Conservation (phyloP, 1,284 basidiomycete species). For the Ustilago crameri region DNA sequence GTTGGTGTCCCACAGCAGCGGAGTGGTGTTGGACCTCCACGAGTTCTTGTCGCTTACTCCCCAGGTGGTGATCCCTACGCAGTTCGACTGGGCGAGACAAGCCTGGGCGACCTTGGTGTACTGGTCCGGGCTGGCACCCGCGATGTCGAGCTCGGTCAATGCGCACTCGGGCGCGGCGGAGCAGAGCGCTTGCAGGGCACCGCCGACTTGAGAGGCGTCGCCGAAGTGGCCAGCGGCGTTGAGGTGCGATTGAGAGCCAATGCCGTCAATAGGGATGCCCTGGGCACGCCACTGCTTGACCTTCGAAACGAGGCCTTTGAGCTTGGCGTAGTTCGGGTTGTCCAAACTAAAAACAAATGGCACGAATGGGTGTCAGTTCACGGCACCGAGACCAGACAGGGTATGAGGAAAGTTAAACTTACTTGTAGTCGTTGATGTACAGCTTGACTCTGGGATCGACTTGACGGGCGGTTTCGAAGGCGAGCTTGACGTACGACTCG, state of each 20-base stretch:
- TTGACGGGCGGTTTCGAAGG: slow-evolving; percentile 16
- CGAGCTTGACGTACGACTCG: slow-evolving; percentile 24
- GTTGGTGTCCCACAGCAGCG: slow-evolving; percentile 18
- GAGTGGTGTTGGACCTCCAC: slow-evolving; percentile 12
- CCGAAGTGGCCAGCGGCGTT: slow-evolving; percentile 11
- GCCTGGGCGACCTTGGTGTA: slow-evolving; percentile 18
- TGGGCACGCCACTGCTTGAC: slow-evolving; percentile 27
- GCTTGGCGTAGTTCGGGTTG: slow-evolving; percentile 18
- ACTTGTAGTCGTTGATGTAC: slow-evolving; percentile 39
- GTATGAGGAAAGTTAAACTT: no score
- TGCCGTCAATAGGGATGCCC: slow-evolving; percentile 28
- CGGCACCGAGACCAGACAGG: no score
- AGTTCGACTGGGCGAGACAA: slow-evolving; percentile 15
- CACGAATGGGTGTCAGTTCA: no score
- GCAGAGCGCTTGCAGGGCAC: slow-evolving; percentile 15
- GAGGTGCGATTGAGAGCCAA: slow-evolving; percentile 30
- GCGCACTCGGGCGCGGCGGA: slow-evolving; percentile 18
- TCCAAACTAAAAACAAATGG: not conserved
- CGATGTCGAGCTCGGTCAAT: slow-evolving; percentile 30
- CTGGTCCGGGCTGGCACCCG: not conserved
- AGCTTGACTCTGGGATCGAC: slow-evolving; percentile 24
- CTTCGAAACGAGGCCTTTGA: slow-evolving; percentile 6
- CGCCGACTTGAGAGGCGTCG: slow-evolving; percentile 11
- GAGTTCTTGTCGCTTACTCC: slow-evolving; percentile 15
- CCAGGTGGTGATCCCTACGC: slow-evolving; percentile 29